Conservation (phyloP, 768 basidiomycete genomes). For the Lentinula detonsa region DNA sequence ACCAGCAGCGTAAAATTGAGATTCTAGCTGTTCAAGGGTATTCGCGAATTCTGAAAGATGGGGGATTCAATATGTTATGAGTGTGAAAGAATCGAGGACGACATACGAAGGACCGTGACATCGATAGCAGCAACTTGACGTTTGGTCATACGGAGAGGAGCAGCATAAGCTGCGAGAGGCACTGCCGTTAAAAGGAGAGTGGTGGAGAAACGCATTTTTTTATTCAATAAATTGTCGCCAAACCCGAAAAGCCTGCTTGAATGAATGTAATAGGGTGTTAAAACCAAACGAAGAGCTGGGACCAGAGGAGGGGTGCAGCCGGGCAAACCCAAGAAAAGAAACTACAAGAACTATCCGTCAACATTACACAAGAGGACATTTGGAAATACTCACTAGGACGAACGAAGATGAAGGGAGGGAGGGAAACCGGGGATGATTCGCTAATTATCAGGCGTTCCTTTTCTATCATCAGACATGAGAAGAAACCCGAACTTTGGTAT, state of each 20-base stretch:
- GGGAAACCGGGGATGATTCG: not conserved
- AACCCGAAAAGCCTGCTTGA: conserved; percentile 37
- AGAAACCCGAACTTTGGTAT: not conserved
- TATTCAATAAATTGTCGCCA: conserved; percentile 22
- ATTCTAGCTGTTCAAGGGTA: conserved; percentile 71
- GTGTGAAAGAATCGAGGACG: not conserved
- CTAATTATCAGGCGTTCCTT: not conserved
- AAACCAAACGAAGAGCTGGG: conserved; percentile 26
- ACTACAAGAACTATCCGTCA: conserved; percentile 15
- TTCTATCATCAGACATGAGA: not conserved
- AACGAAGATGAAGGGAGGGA: conserved; percentile 3
- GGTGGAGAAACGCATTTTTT: conserved; percentile 44
- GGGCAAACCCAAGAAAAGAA: conserved; percentile 61
- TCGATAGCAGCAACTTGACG: conserved; percentile 33
- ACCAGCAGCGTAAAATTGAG: conserved; percentile 61
- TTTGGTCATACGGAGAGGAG: conserved; percentile 32
- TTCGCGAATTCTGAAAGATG: conserved; percentile 60
- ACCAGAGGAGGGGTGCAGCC: conserved; percentile 59
- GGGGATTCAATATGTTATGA: not conserved
- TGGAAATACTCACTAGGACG: not conserved
- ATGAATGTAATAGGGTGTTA: conserved; percentile 29
- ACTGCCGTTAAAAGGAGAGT: conserved; percentile 34
- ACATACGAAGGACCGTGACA: conserved; percentile 58
- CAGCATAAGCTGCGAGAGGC: conserved; percentile 42
- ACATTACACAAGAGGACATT: not conserved